Conservation (phyloP, 2,329 filamentous ascomycete genomes). For the Ophiostoma australiae region DNA sequence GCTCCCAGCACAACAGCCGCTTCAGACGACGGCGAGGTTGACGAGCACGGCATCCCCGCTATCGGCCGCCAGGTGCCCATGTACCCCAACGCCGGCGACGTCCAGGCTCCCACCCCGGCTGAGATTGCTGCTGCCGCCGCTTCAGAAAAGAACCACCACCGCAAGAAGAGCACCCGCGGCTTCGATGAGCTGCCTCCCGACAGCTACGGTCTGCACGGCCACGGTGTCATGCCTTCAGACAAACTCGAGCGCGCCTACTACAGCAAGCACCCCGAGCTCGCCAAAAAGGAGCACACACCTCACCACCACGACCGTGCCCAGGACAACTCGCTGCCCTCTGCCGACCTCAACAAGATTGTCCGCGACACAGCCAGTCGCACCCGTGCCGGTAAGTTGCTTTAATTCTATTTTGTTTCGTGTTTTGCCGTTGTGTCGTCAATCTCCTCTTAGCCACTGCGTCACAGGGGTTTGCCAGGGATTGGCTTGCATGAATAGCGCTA, state of each 20-base stretch:
- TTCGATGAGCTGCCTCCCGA: slow-evolving; percentile 69
- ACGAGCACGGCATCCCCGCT: slow-evolving; percentile 85
- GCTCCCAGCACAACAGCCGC: slow-evolving; percentile 41
- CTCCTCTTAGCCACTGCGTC: neutral
- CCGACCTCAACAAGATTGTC: slow-evolving; percentile 86
- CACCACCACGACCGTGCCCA: slow-evolving; percentile 52
- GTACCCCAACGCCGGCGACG: slow-evolving; percentile 86
- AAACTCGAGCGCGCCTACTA: slow-evolving; percentile 90
- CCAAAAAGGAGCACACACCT: slow-evolving; percentile 64
- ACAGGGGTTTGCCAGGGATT: neutral
- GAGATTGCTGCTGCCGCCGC: slow-evolving; percentile 36
- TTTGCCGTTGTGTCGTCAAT: neutral
- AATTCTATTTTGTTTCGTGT: slow-evolving; percentile 29
- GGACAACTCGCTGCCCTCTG: slow-evolving; percentile 82
- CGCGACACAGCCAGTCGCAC: slow-evolving; percentile 58
- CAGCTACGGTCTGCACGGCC: slow-evolving; percentile 89
- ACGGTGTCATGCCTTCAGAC: slow-evolving; percentile 69
- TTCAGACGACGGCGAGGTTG: slow-evolving; percentile 59
- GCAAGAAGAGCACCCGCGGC: slow-evolving; percentile 68
- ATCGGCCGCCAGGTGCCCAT: slow-evolving; percentile 92
- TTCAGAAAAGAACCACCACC: slow-evolving; percentile 53
- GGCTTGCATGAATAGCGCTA: neutral
- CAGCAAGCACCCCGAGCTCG: slow-evolving; percentile 79
- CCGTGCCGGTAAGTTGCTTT: slow-evolving; percentile 45
- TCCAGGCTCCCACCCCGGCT: slow-evolving; percentile 85